phyloP scores from a whole-genome alignment of 1,284 basidiomycete genomes.

The Pisolithus thermaeus region DNA sequence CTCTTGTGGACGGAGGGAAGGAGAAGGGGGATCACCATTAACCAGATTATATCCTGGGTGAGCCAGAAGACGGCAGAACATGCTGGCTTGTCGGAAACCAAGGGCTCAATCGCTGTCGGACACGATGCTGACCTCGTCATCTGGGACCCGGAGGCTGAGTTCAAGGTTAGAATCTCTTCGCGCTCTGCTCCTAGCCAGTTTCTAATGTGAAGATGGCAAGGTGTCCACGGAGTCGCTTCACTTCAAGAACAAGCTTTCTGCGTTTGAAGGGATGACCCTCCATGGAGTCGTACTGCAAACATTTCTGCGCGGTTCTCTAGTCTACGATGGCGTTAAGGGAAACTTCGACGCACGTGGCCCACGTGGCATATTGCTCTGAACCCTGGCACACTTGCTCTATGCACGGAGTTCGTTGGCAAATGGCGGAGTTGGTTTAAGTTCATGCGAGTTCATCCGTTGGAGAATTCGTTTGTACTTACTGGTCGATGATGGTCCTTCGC shows the following conservation, averaged over 20 bases:
- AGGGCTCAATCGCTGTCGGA: constrained; percentile 70
- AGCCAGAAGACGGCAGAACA: constrained; percentile 69
- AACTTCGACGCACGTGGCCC: constrained; percentile 32
- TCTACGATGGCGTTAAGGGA: constrained; percentile 46
- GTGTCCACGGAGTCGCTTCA: constrained; percentile 67
- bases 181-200: background rate
- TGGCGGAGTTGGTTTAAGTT: no score
- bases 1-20: constrained; percentile 78
- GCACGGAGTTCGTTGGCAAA: no score
- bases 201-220: constrained; percentile 33
- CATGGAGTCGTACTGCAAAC: constrained; percentile 71
- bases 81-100: constrained; percentile 61
- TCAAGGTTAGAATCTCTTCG: constrained; percentile 41
- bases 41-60: constrained; percentile 70
- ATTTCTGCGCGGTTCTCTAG: constrained; percentile 66
- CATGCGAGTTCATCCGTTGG: no score
- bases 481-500: no score
- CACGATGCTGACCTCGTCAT: constrained; percentile 82
- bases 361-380: constrained; percentile 28
- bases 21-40: constrained; percentile 51
- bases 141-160: constrained; percentile 70
- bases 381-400: no score
- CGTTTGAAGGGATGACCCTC: constrained; percentile 74
- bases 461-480: no score
- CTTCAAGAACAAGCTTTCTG: constrained; percentile 91